Evolutionary conservation across 2,329 filamentous ascomycete species (phyloP).

Genomic region (Mariannaea sp.): DNA sequence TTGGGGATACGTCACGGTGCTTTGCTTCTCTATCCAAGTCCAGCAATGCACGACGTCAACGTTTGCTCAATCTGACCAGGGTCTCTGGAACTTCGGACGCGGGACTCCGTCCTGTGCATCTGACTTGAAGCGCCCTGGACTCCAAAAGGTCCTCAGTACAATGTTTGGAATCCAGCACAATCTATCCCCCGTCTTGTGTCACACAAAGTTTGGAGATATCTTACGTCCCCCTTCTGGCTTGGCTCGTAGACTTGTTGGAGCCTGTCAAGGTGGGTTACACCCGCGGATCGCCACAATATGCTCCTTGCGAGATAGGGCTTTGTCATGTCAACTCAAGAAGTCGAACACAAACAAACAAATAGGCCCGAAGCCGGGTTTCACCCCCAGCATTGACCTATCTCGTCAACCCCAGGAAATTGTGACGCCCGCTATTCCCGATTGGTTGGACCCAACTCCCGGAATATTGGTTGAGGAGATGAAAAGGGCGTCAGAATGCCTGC

Average conservation of each 20-base stretch:
- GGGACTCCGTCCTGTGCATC: no score
- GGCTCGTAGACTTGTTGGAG: no score
- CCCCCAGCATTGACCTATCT: conserved; percentile 9
- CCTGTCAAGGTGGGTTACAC: no score
- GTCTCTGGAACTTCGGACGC: not conserved
- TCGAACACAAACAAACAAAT: conserved; percentile 5
- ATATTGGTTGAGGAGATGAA: conserved; percentile 11
- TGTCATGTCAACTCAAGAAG: not conserved
- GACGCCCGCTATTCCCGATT: conserved; percentile 18
- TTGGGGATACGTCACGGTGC: conserved; percentile 13
- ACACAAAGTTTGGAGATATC: no score
- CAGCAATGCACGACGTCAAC: not conserved
- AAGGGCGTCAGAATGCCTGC: conserved; percentile 14
- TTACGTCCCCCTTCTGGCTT: no score
- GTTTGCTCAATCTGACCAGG: not conserved
- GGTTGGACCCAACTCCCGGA: conserved; percentile 22
- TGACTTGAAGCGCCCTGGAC: no score
- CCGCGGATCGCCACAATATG: no score
- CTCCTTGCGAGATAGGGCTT: not conserved
- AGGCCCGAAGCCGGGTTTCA: not conserved
- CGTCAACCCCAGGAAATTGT: conserved; percentile 20
- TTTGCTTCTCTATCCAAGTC: not conserved
- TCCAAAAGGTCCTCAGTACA: no score
- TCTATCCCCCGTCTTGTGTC: no score
- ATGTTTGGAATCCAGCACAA: no score